Evolutionary conservation across 2,329 filamentous ascomycete genomes (phyloP), one percentile per base, ranked within the genome.

Genomic region (Cercospora sp.): DNA sequence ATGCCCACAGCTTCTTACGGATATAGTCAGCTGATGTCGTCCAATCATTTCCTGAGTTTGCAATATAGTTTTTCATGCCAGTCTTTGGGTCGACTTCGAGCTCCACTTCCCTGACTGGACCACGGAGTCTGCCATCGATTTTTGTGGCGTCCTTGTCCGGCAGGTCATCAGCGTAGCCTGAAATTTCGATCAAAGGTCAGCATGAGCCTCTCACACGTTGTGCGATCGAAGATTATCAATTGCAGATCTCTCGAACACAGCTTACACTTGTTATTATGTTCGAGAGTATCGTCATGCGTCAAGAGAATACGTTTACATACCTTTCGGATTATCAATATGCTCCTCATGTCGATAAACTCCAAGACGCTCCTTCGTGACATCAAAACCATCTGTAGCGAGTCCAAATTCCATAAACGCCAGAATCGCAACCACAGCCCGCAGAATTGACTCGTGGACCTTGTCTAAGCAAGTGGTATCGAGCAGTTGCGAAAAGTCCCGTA

Each of bases 21-120:
- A 95, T 84, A 75, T 92, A 95, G n/a, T 89, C 91, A 9, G 89
- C 83, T 72, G 91, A 94, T 23, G 92, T 95, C 1, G 91, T 90
- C 90, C 91, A 94, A 60, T 87, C 85, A 4, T 91, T 91, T 5
- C 79, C 82, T 77, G 94, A 91, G 75, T 94, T 94, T 68, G 91
- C 87, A 73, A 95, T 95, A 77, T 95, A 95, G 77, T 94, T 94
- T 79, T 95, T 95, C 92, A 95, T 94, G 20, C 91, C 92, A 0
- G 91, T 94, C 5, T 86, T 82, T 36, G 82, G 81, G 75, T 95
- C 92, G 66, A 95, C 87, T 68, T 91, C 88, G 20, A 91, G 87
- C 76, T 95, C 92, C 8, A 30, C 53, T 2, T 33, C 45, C 9
- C 57, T 13, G 28, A 64, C 62, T 20, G 33, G 51, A 4, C 42